Percentiles rank a stretch among this genome's conserved stretches.
These are phyloP conservation scores for Saraca asoca DNA, from an alignment of 331 rosid genomes.

Conservation along the genomic window DNA sequence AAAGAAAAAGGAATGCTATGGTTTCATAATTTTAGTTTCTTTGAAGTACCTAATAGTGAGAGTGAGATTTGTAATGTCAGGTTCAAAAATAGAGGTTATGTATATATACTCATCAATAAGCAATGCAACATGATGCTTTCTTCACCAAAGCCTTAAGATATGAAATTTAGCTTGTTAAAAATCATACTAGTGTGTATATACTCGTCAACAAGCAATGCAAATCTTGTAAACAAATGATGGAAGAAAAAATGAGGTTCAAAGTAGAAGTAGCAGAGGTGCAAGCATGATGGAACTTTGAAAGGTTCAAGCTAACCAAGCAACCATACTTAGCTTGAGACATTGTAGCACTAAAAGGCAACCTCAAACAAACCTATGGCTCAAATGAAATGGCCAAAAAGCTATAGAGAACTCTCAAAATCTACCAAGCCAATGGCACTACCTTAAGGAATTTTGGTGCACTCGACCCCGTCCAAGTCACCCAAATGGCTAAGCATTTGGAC, in stretches of 20 bases:
- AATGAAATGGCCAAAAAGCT: conserved; percentile 85
- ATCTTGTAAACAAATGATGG: conserved; percentile 56
- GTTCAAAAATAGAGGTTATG: too few relatives aligned
- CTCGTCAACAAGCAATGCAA: too few relatives aligned
- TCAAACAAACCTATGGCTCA: conserved; percentile 73
- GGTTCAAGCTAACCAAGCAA: conserved; percentile 73
- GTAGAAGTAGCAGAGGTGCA: conserved; percentile 88
- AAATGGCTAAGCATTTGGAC: conserved; percentile 94
- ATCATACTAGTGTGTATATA: too few relatives aligned
- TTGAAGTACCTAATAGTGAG: too few relatives aligned
- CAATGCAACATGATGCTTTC: too few relatives aligned
- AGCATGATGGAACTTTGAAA: conserved; percentile 87
- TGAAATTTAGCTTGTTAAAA: not conserved
- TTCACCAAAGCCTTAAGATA: not conserved
- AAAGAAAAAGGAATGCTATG: too few relatives aligned
- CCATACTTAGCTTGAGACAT: conserved; percentile 83
- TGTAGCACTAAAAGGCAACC: conserved; percentile 76
- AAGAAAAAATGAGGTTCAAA: conserved; percentile 86
- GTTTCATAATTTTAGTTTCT: too few relatives aligned
- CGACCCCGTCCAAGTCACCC: conserved; percentile 92
- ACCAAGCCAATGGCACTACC: conserved; percentile 88
- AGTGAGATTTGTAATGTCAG: too few relatives aligned
- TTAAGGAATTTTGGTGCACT: conserved; percentile 95
- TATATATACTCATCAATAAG: too few relatives aligned
- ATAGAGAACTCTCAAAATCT: conserved; percentile 76